Evolutionary conservation across 2,329 filamentous ascomycete genomes (phyloP).

Genomic region (Gremmenia infestans): DNA sequence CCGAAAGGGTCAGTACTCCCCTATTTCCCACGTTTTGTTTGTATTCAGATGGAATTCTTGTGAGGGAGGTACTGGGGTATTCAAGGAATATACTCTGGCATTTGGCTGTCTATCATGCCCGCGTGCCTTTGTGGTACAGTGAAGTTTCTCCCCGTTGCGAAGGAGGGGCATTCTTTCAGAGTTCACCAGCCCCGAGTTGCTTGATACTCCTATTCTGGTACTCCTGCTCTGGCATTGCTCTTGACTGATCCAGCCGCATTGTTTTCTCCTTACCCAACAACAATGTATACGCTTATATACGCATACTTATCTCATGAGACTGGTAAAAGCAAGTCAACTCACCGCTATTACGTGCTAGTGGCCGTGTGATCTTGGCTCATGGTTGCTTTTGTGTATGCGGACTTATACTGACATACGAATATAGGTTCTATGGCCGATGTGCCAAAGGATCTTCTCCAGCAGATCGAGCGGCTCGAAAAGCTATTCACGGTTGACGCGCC

Average conservation of each 20-base stretch:
- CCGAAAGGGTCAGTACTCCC: conserved; percentile 56
- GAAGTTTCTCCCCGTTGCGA: too few relatives aligned
- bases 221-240: neutral
- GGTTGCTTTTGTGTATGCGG: conserved; percentile 1
- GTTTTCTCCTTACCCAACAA: neutral
- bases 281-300: neutral
- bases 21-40: neutral
- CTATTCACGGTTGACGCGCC: conserved; percentile 71
- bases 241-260: neutral
- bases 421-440: conserved; percentile 86
- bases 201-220: too few relatives aligned
- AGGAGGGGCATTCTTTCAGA: too few relatives aligned
- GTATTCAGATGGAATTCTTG: neutral
- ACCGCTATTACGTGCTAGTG: conserved; percentile 21
- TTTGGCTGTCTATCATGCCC: too few relatives aligned
- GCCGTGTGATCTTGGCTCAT: neutral
- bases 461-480: conserved; percentile 81
- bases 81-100: neutral
- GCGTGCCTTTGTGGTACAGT: too few relatives aligned
- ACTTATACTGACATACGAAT: conserved; percentile 15
- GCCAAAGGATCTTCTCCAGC: conserved; percentile 73
- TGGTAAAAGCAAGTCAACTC: conserved; percentile 20
- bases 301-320: conserved; percentile 12
- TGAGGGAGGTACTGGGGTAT: neutral
- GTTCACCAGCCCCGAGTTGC: too few relatives aligned